These are phyloP conservation scores for Auricularia heimuer DNA, from an alignment of 768 basidiomycete genomes.

Conservation along the genomic window DNA sequence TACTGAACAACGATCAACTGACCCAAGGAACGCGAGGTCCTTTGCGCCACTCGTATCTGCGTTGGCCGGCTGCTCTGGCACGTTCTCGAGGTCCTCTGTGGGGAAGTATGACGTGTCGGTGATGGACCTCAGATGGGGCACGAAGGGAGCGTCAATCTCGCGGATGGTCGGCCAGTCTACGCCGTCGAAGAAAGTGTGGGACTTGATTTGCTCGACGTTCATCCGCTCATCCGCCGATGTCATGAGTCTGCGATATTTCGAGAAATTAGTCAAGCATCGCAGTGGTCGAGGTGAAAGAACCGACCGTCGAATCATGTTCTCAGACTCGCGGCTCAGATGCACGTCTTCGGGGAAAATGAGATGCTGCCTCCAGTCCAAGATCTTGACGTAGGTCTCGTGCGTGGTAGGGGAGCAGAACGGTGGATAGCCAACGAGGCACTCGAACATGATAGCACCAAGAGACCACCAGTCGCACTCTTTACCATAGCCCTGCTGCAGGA, in stretches of 20 bases:
- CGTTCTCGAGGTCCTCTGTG: slow-evolving; percentile 85
- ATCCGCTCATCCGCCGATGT: slow-evolving; percentile 74
- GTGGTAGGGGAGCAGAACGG: slow-evolving; percentile 96
- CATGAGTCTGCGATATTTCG: slow-evolving; percentile 48
- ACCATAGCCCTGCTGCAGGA: slow-evolving; percentile 92
- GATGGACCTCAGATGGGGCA: slow-evolving; percentile 87
- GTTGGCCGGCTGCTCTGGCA: slow-evolving; percentile 34
- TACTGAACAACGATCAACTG: slow-evolving; percentile 10
- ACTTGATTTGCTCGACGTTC: slow-evolving; percentile 78
- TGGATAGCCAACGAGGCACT: slow-evolving; percentile 93
- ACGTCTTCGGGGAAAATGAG: slow-evolving; percentile 91
- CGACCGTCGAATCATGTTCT: slow-evolving; percentile 83
- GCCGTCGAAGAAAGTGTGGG: slow-evolving; percentile 88
- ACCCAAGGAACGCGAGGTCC: slow-evolving; percentile 53
- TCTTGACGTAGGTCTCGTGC: slow-evolving; percentile 96
- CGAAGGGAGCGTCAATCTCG: slow-evolving; percentile 87
- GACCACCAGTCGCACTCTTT: slow-evolving; percentile 99
- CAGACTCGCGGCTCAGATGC: slow-evolving; percentile 81
- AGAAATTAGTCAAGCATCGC: slow-evolving; percentile 1
- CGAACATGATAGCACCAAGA: slow-evolving; percentile 96
- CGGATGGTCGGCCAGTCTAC: slow-evolving; percentile 89
- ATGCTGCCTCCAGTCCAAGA: slow-evolving; percentile 85
- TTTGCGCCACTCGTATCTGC: slow-evolving; percentile 34
- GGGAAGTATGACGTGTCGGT: slow-evolving; percentile 99
- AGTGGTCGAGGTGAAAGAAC: slow-evolving; percentile 33